These are phyloP conservation scores for Ligustrum vulgare DNA, from an alignment of 257 asterid genomes.

Conservation along the genomic window DNA sequence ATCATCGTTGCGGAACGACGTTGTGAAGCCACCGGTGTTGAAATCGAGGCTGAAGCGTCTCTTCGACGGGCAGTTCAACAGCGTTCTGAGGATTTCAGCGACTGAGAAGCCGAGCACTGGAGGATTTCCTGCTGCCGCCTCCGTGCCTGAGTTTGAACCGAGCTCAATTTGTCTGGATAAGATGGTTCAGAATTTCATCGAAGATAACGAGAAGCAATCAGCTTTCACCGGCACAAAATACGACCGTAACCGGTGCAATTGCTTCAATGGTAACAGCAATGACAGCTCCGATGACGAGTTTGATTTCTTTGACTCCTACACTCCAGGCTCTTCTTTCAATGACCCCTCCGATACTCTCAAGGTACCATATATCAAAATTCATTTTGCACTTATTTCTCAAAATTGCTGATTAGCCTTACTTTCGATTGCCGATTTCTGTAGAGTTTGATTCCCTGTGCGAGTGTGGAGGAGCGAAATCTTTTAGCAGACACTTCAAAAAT, in stretches of 20 bases:
- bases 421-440: conserved; percentile 11
- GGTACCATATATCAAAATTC: conserved; percentile 35
- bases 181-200: conserved; percentile 79
- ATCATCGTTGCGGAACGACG: conserved; percentile 41
- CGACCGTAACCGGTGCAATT: conserved; percentile 77
- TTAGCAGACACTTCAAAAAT: conserved; percentile 72
- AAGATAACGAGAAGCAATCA: conserved; percentile 63
- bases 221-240: conserved; percentile 43
- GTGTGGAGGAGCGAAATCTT: conserved; percentile 66
- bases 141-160: conserved; percentile 64
- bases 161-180: conserved; percentile 76
- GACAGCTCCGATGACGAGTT: conserved; percentile 85
- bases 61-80: conserved; percentile 80
- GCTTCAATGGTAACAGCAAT: conserved; percentile 74
- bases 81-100: conserved; percentile 57
- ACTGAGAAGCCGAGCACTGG: conserved; percentile 45
- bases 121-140: not conserved
- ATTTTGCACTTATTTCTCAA: not conserved
- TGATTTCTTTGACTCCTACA: conserved; percentile 41
- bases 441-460: conserved; percentile 75
- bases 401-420: not conserved
- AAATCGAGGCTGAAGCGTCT: conserved; percentile 85
- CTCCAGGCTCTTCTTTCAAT: conserved; percentile 44
- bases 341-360: conserved; percentile 65
- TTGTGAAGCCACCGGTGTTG: conserved; percentile 51